Conservation (phyloP, 108 stramenopile genomes). For the Pseudonitzschia multiseries region DNA sequence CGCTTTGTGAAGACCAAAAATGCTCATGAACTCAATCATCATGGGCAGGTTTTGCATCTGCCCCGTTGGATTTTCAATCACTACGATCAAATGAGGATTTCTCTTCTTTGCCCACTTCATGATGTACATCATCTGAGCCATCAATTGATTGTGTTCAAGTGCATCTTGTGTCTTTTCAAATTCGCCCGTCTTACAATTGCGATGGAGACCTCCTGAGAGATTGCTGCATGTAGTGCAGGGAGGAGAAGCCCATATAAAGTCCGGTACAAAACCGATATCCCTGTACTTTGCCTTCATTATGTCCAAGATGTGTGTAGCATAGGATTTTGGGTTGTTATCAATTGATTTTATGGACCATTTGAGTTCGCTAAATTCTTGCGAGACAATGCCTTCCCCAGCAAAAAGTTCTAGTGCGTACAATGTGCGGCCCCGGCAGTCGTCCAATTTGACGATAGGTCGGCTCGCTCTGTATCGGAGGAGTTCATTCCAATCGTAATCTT, state of each 20-base stretch:
- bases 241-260: conserved; percentile 53
- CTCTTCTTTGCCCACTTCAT: conserved; percentile 21
- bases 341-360: conserved; percentile 6
- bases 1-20: background rate
- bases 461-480: conserved; percentile 11
- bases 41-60: conserved; percentile 26
- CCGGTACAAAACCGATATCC: conserved; percentile 29
- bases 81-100: conserved; percentile 32
- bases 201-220: conserved; percentile 33
- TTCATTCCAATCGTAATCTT: conserved; percentile 24
- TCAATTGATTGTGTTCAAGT: conserved; percentile 19
- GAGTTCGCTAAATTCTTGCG: conserved; percentile 3
- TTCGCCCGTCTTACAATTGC: conserved; percentile 9
- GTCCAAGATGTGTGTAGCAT: conserved; percentile 15
- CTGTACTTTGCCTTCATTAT: conserved; percentile 4
- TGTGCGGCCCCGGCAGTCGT: background rate
- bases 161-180: conserved; percentile 21
- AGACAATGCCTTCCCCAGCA: conserved; percentile 15
- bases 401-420: conserved; percentile 21
- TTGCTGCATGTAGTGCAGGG: conserved; percentile 36
- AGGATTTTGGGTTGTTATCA: conserved; percentile 17
- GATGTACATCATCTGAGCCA: conserved; percentile 22
- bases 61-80: conserved; percentile 33
- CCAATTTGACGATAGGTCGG: conserved; percentile 8
- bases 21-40: conserved; percentile 16